phyloP scores from a whole-genome alignment of 73 alveolate genomes.

The Urostyla sp. region DNA sequence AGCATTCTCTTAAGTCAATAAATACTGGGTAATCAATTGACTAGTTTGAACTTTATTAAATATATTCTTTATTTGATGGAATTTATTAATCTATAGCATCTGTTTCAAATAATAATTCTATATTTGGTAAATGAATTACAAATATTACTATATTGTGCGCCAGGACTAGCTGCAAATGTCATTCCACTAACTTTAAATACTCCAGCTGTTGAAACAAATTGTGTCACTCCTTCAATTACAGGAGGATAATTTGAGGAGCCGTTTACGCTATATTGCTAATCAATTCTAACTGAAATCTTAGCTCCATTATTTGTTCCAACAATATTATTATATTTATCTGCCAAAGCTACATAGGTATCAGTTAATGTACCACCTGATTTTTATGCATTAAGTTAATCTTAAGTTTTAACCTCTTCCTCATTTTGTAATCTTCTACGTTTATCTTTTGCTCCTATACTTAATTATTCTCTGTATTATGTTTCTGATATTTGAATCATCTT shows the following conservation, averaged over 20 bases:
- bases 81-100: conserved; percentile 3
- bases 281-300: neutral
- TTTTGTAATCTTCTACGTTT: neutral
- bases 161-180: conserved; percentile 15
- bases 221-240: neutral
- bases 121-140: no score
- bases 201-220: neutral
- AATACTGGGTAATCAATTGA: no score
- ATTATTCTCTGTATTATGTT: neutral
- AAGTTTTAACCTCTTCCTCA: neutral
- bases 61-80: neutral
- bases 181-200: neutral
- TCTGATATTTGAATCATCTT: neutral
- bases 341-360: neutral
- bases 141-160: neutral
- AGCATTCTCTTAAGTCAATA: conserved; percentile 13
- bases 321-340: neutral
- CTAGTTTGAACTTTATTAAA: no score
- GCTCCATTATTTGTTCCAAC: neutral
- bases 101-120: neutral
- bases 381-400: no score
- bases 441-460: neutral
- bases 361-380: conserved; percentile 10
- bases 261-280: neutral
- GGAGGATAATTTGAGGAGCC: neutral